phyloP scores from a whole-genome alignment of 108 stramenopile species.

The Hondaea fermentalgiana region DNA sequence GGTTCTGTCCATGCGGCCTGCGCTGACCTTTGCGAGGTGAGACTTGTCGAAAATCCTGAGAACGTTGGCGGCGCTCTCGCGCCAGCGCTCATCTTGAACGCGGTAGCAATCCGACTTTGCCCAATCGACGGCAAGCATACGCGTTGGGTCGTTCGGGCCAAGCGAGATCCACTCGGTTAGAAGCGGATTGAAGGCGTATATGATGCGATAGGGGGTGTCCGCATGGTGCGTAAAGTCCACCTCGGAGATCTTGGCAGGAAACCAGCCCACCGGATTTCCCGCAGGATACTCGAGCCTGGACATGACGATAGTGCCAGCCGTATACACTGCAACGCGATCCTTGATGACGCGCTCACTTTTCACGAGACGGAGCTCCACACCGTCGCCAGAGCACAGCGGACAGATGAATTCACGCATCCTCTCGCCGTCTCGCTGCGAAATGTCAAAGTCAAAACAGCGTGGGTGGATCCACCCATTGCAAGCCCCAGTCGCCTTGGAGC shows the following conservation, averaged over 20 bases:
- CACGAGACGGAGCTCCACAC: not conserved
- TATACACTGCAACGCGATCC: not conserved
- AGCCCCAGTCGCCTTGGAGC: not conserved
- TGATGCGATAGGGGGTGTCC: not conserved
- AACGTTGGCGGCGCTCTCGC: not conserved
- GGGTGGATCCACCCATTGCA: constrained; percentile 14
- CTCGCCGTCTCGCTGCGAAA: not conserved
- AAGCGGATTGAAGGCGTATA: not conserved
- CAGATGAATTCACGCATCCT: not conserved
- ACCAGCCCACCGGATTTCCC: not conserved
- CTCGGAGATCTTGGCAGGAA: constrained; percentile 4
- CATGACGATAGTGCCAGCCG: not conserved
- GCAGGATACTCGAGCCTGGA: not conserved
- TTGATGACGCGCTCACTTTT: not conserved
- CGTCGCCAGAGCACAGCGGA: not conserved
- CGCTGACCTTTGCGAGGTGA: not conserved
- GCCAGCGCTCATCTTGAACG: not conserved
- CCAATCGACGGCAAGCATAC: constrained; percentile 9
- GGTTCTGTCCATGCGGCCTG: too few species aligned
- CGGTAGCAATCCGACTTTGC: not conserved
- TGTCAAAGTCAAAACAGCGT: not conserved
- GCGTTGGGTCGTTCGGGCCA: not conserved
- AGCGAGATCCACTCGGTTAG: not conserved
- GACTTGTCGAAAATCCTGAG: too few species aligned
- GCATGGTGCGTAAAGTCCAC: not conserved